These are phyloP conservation scores for Hymenoscyphus fructigenus DNA, from an alignment of 2,329 filamentous ascomycete species.

Conservation along the genomic window DNA sequence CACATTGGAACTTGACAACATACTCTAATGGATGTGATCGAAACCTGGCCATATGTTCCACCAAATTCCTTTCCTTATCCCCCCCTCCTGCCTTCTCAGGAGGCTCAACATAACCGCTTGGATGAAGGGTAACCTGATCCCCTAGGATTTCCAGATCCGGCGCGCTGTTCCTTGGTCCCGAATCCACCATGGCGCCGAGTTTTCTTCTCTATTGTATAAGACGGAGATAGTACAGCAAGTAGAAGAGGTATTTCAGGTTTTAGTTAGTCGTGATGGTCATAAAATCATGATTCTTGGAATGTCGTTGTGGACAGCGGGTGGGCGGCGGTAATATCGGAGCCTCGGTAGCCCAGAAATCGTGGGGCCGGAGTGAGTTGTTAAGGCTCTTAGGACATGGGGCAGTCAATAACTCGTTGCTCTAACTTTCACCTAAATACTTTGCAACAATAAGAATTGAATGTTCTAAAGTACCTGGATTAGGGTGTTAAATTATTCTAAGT, in stretches of 20 bases:
- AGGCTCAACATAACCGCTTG: slow-evolving; percentile 64
- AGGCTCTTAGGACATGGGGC: too few relatives aligned
- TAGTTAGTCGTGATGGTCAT: slow-evolving; percentile 12
- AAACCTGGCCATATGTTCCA: slow-evolving; percentile 85
- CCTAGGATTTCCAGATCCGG: slow-evolving; percentile 78
- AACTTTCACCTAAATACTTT: too few relatives aligned
- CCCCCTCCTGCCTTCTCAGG: slow-evolving; percentile 43
- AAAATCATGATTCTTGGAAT: slow-evolving; percentile 18
- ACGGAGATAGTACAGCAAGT: not conserved
- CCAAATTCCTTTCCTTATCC: slow-evolving; percentile 66
- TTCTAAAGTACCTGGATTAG: too few relatives aligned
- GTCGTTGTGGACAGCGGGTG: slow-evolving; percentile 1
- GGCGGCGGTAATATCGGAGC: not conserved
- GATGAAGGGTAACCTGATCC: slow-evolving; percentile 72
- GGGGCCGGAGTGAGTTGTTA: too few relatives aligned
- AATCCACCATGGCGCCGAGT: slow-evolving; percentile 39
- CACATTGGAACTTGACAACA: not conserved
- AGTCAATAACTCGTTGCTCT: too few relatives aligned
- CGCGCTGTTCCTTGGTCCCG: slow-evolving; percentile 49
- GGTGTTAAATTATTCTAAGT: too few relatives aligned
- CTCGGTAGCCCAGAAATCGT: too few relatives aligned
- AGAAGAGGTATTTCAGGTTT: not conserved
- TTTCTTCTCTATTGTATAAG: not conserved
- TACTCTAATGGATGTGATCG: slow-evolving; percentile 65
- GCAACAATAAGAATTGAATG: too few relatives aligned